Percentiles rank a stretch among this genome's conserved stretches.
phyloP scores from a whole-genome alignment of 1,284 basidiomycete species.

The Flammula alnicola region DNA sequence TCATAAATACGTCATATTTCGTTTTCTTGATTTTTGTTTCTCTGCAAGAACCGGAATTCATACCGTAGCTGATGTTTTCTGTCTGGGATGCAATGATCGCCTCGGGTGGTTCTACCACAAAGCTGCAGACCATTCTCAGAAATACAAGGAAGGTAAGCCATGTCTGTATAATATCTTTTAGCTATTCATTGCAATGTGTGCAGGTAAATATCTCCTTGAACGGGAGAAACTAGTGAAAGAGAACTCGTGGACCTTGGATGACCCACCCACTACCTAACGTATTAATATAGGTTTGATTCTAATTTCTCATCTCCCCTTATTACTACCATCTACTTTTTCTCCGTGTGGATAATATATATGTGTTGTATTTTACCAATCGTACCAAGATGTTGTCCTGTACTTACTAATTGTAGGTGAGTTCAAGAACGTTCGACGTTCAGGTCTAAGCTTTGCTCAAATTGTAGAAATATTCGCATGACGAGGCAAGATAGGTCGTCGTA shows the following conservation, averaged over 20 bases:
- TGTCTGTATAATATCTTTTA: neutral
- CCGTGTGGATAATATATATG: too few species aligned
- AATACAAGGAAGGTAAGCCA: slow-evolving; percentile 82
- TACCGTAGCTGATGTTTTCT: slow-evolving; percentile 81
- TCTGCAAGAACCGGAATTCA: slow-evolving; percentile 77
- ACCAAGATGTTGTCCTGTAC: too few species aligned
- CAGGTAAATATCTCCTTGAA: slow-evolving; percentile 87
- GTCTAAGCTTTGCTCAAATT: too few species aligned
- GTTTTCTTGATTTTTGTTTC: neutral
- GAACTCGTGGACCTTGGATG: slow-evolving; percentile 74
- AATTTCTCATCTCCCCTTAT: slow-evolving; percentile 1
- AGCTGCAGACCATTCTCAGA: slow-evolving; percentile 79
- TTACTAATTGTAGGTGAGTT: too few species aligned
- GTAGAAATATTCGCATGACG: too few species aligned
- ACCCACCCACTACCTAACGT: slow-evolving; percentile 14
- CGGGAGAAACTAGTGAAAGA: slow-evolving; percentile 80
- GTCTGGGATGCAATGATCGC: slow-evolving; percentile 77
- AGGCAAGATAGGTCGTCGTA: too few species aligned
- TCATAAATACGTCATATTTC: neutral
- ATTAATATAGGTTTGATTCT: neutral
- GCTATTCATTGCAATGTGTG: slow-evolving; percentile 1
- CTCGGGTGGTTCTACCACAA: slow-evolving; percentile 88
- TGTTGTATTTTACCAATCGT: too few species aligned
- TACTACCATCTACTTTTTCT: slow-evolving; percentile 2
- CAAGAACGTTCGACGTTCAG: too few species aligned